These are phyloP conservation scores for Tuber brumale DNA, from an alignment of 495 filamentous ascomycete genomes.

Conservation along the genomic window DNA sequence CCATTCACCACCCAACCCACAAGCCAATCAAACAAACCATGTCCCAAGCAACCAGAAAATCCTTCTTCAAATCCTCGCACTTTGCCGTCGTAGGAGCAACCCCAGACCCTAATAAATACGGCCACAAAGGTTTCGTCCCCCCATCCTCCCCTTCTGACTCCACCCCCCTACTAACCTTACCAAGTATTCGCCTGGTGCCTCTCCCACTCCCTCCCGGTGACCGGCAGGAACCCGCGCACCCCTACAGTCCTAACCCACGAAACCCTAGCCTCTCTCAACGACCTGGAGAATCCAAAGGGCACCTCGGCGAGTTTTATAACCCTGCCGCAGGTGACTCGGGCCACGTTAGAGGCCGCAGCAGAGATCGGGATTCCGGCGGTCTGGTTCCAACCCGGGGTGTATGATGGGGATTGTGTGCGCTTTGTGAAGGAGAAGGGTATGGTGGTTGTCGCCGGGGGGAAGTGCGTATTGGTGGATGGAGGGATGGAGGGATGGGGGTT, in stretches of 20 bases:
- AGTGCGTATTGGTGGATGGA: constrained; percentile 89
- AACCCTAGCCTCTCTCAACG: constrained; percentile 59
- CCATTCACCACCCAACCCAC: neutral
- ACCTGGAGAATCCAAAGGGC: constrained; percentile 57
- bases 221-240: constrained; percentile 71
- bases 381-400: constrained; percentile 89
- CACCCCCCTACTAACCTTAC: constrained; percentile 14
- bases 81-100: constrained; percentile 91
- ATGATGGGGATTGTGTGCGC: constrained; percentile 62
- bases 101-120: constrained; percentile 75
- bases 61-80: constrained; percentile 73
- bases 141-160: constrained; percentile 6
- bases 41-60: constrained; percentile 57
- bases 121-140: constrained; percentile 64
- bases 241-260: constrained; percentile 57
- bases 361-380: constrained; percentile 69
- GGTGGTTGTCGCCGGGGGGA: constrained; percentile 61
- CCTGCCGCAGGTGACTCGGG: constrained; percentile 63
- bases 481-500: constrained; percentile 64
- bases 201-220: constrained; percentile 64
- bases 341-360: constrained; percentile 71
- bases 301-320: constrained; percentile 85
- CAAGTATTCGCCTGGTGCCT: constrained; percentile 83
- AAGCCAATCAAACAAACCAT: constrained; percentile 27
- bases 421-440: constrained; percentile 55